phyloP scores from a whole-genome alignment of 331 rosid species.

The Malus hybrid region DNA sequence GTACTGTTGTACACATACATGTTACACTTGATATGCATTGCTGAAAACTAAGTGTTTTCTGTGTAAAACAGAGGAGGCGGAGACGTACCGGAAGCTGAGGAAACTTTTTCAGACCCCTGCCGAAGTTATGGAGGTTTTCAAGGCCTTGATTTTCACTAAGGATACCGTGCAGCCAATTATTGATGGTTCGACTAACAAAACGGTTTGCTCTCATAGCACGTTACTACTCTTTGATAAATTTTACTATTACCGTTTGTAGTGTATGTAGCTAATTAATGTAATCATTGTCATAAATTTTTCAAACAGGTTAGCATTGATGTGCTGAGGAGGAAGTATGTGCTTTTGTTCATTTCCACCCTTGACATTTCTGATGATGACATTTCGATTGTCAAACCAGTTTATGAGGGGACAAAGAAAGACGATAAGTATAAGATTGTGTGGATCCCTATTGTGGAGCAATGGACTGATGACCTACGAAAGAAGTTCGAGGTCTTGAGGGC shows the following conservation, averaged over 20 bases:
- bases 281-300: background rate
- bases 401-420: background rate
- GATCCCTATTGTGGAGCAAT: constrained; percentile 18
- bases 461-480: constrained; percentile 10
- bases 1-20: background rate
- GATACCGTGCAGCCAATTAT: constrained; percentile 16
- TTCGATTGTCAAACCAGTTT: background rate
- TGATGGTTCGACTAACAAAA: constrained; percentile 21
- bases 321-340: constrained; percentile 35
- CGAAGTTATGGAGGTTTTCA: constrained; percentile 24
- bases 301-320: constrained; percentile 38
- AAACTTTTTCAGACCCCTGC: constrained; percentile 19
- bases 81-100: background rate
- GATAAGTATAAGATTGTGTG: constrained; percentile 14
- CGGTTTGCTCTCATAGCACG: background rate
- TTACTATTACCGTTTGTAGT: no score
- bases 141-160: constrained; percentile 17
- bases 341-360: constrained; percentile 38
- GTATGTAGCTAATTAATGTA: no score
- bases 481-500: constrained; percentile 1
- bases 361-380: constrained; percentile 39
- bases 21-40: background rate
- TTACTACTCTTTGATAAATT: no score
- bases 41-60: background rate
- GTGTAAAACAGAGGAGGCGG: constrained; percentile 10